Evolutionary conservation across 2,329 filamentous ascomycete species (phyloP).

Genomic region (Scedosporium dehoogii): DNA sequence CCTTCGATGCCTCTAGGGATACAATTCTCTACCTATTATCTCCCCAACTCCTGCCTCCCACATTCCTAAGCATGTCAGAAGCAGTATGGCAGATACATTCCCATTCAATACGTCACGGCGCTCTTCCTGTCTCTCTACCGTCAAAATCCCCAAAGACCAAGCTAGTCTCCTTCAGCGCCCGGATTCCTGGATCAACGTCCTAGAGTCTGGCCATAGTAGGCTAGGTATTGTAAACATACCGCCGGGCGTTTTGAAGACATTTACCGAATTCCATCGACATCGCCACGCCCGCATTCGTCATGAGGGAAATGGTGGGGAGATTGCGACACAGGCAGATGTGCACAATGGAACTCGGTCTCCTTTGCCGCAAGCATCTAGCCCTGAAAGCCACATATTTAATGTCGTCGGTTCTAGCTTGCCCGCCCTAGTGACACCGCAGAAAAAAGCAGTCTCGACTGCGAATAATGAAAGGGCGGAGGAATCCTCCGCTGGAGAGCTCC

Average conservation of each 20-base stretch:
- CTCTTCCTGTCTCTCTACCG: conserved; percentile 5
- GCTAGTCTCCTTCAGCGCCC: conserved; percentile 21
- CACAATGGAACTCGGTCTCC: neutral
- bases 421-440: neutral
- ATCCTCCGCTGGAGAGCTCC: too few species aligned
- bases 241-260: conserved; percentile 14
- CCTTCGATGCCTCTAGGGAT: too few species aligned
- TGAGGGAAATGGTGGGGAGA: neutral
- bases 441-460: too few species aligned
- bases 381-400: neutral
- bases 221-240: conserved; percentile 24
- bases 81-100: neutral
- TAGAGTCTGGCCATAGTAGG: conserved; percentile 12
- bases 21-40: neutral
- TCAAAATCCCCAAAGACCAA: conserved; percentile 29
- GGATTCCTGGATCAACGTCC: conserved; percentile 25
- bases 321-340: neutral
- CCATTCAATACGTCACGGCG: neutral
- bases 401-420: neutral
- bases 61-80: neutral
- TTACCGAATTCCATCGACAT: neutral
- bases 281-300: neutral
- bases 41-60: neutral
- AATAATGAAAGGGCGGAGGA: too few species aligned
- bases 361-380: too few species aligned